Conservation (phyloP, 1,284 basidiomycete genomes). For the Leccinum brunneo-olivaceum region DNA sequence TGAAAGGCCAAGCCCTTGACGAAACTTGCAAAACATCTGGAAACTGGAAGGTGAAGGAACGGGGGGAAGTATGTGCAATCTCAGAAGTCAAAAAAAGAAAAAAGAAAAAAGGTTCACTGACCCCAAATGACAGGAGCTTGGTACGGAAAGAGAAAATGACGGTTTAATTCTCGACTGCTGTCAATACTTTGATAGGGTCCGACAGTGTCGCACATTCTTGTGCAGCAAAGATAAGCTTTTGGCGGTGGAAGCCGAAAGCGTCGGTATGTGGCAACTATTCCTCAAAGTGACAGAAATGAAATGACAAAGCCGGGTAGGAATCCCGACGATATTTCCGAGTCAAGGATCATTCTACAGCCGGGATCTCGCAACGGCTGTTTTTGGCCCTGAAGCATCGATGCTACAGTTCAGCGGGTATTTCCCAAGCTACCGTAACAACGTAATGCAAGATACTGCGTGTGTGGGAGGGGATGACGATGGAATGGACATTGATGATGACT, state of each 20-base stretch:
- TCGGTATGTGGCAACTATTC: slow-evolving; percentile 34
- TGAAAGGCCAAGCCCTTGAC: slow-evolving; percentile 59
- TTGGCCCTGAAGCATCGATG: slow-evolving; percentile 31
- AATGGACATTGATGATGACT: slow-evolving; percentile 60
- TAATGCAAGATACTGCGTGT: slow-evolving; percentile 16
- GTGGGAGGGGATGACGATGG: slow-evolving; percentile 38
- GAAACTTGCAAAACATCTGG: slow-evolving; percentile 57
- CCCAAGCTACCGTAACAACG: slow-evolving; percentile 31
- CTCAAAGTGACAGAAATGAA: slow-evolving; percentile 1
- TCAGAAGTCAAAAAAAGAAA: background rate
- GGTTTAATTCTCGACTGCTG: slow-evolving; percentile 68
- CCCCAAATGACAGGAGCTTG: slow-evolving; percentile 11
- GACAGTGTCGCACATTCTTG: slow-evolving; percentile 38
- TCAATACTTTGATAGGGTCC: slow-evolving; percentile 41
- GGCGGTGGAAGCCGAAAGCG: slow-evolving; percentile 45
- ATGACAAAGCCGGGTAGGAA: slow-evolving; percentile 23
- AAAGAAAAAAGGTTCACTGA: slow-evolving; percentile 4
- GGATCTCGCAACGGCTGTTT: slow-evolving; percentile 37
- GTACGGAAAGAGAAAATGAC: slow-evolving; percentile 48
- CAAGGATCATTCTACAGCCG: slow-evolving; percentile 31
- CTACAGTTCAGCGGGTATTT: slow-evolving; percentile 32
- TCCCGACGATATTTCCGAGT: slow-evolving; percentile 26
- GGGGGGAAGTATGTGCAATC: slow-evolving; percentile 35
- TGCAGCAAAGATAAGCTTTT: slow-evolving; percentile 65
- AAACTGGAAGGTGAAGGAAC: slow-evolving; percentile 48